Evolutionary conservation across 2,329 filamentous ascomycete species (phyloP).

Genomic region (Drechmeria coniospora): DNA sequence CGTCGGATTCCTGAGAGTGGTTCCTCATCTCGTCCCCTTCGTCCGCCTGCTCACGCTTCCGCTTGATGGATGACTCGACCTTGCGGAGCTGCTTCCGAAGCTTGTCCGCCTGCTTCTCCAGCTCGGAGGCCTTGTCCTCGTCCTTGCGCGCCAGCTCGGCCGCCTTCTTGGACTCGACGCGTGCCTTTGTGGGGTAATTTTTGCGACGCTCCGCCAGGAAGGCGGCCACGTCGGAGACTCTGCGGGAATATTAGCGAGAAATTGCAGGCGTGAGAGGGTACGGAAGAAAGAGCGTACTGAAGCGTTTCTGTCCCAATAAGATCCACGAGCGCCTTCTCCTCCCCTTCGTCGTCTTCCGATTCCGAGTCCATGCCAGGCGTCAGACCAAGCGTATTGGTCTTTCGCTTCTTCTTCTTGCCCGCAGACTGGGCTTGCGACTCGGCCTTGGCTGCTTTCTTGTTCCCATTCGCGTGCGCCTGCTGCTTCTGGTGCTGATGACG

Average conservation of each 20-base stretch:
- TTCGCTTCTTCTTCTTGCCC: conserved; percentile 55
- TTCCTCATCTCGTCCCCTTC: conserved; percentile 51
- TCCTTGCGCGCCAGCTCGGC: conserved; percentile 28
- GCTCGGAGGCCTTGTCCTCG: conserved; percentile 45
- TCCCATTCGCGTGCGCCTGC: conserved; percentile 7
- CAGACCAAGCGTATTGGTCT: conserved; percentile 56
- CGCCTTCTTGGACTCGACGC: conserved; percentile 47
- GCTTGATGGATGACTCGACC: conserved; percentile 54
- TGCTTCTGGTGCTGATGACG: conserved; percentile 18
- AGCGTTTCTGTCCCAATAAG: conserved; percentile 39
- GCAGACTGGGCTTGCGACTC: conserved; percentile 28
- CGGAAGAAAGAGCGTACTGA: too few species aligned
- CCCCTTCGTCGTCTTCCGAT: conserved; percentile 50
- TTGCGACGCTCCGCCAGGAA: conserved; percentile 72
- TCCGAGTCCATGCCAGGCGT: conserved; percentile 50
- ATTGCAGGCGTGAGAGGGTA: too few species aligned
- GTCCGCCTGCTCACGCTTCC: conserved; percentile 52
- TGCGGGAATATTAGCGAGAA: too few species aligned
- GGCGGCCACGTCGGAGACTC: conserved; percentile 53
- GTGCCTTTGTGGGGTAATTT: conserved; percentile 64
- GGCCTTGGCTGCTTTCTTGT: conserved; percentile 8
- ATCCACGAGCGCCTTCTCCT: conserved; percentile 51
- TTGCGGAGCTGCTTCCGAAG: conserved; percentile 50
- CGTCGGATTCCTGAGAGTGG: conserved; percentile 34
- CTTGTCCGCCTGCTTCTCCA: conserved; percentile 46